Conservation (phyloP, 2,329 filamentous ascomycete genomes). For the Drechslerella dactyloides region DNA sequence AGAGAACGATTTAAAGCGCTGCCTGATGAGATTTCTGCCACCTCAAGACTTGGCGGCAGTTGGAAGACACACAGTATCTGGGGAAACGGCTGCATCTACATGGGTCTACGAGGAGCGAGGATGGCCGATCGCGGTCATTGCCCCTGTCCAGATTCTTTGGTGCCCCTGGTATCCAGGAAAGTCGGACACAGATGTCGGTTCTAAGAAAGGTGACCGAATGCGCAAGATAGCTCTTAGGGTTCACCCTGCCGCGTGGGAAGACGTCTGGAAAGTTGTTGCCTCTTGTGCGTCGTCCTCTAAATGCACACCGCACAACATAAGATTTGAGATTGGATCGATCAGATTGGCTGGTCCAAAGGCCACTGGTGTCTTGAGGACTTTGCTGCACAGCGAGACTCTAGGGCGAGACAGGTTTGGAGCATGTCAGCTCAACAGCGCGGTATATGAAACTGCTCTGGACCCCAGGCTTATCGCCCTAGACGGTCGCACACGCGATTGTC, state of each 20-base stretch:
- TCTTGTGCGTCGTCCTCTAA: conserved; percentile 65
- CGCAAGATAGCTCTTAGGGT: conserved; percentile 71
- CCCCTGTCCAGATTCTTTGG: conserved; percentile 78
- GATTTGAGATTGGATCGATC: conserved; percentile 76
- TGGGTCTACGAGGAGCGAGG: conserved; percentile 61
- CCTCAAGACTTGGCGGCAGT: conserved; percentile 68
- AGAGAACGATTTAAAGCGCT: conserved; percentile 67
- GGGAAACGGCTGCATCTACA: conserved; percentile 46
- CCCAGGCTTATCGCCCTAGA: conserved; percentile 62
- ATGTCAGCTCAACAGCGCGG: conserved; percentile 57
- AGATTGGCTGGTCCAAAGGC: conserved; percentile 75
- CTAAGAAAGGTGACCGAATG: conserved; percentile 60
- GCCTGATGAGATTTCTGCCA: conserved; percentile 71
- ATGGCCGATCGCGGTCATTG: conserved; percentile 67
- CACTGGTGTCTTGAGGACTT: conserved; percentile 75
- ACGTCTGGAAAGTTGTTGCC: conserved; percentile 70
- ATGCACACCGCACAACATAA: conserved; percentile 68
- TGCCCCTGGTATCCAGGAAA: conserved; percentile 60
- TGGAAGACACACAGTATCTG: conserved; percentile 65
- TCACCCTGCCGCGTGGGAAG: conserved; percentile 80
- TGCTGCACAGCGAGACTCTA: conserved; percentile 64
- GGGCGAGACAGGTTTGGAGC: conserved; percentile 47
- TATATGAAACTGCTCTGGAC: conserved; percentile 11
- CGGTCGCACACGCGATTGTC: conserved; percentile 55
- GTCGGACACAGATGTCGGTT: conserved; percentile 54